A percentile compares a stretch with the other conserved stretches of the same genome.
phyloP scores from a whole-genome alignment of 1,139 yeast genomes.

The Yamadazyma kanchanaburiensis region DNA sequence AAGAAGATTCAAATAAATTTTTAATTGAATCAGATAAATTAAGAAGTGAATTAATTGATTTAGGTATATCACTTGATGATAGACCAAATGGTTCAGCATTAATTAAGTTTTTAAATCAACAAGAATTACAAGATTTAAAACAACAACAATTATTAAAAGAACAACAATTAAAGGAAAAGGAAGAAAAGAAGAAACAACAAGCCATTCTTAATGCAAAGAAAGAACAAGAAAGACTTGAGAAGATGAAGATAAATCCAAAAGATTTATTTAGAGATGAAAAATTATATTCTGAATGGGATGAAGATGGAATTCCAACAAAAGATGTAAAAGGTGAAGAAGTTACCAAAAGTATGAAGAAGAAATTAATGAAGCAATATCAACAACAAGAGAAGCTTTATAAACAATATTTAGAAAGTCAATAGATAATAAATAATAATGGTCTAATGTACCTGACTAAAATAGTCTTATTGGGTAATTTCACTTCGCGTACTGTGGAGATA shows the following conservation, averaged over 20 bases:
- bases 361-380: constrained; percentile 71
- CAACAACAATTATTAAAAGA: constrained; percentile 62
- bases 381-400: constrained; percentile 80
- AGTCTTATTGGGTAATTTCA: too few species aligned
- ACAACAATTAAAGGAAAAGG: constrained; percentile 39
- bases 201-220: constrained; percentile 49
- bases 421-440: too few species aligned
- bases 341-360: constrained; percentile 84
- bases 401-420: constrained; percentile 42
- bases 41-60: constrained; percentile 56
- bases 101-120: constrained; percentile 70
- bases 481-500: too few species aligned
- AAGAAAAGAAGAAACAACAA: constrained; percentile 36
- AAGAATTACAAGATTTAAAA: constrained; percentile 66
- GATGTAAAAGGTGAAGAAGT: constrained; percentile 79
- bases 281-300: constrained; percentile 78
- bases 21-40: constrained; percentile 45
- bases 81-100: constrained; percentile 77
- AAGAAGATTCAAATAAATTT: constrained; percentile 53
- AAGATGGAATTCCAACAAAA: constrained; percentile 75
- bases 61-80: constrained; percentile 88
- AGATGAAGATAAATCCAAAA: constrained; percentile 65
- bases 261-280: constrained; percentile 64
- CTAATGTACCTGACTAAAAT: too few species aligned
- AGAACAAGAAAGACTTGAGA: constrained; percentile 63